Conservation (phyloP, 139 green algal species). For the Chlamydomonas sp. region DNA sequence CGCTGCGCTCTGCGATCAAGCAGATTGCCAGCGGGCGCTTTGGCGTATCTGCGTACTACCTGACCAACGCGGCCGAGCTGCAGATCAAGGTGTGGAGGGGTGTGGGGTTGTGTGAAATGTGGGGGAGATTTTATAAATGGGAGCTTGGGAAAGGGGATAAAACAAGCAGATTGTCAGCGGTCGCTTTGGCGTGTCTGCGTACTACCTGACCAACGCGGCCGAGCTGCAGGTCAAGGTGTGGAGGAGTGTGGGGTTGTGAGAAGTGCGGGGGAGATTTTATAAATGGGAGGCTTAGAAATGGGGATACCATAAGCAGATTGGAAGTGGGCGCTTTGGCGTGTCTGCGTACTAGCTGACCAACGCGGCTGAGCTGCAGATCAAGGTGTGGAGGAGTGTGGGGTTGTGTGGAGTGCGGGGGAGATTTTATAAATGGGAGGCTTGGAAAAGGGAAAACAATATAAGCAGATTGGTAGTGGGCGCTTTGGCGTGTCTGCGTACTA, state of each 20-base stretch:
- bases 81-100: slow-evolving; percentile 59
- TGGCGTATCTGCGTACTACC: slow-evolving; percentile 87
- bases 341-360: slow-evolving; percentile 91
- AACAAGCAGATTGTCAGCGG: slow-evolving; percentile 57
- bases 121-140: slow-evolving; percentile 2
- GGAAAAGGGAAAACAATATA: background rate
- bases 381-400: slow-evolving; percentile 51
- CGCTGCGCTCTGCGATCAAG: slow-evolving; percentile 63
- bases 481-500: no score
- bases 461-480: no score
- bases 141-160: background rate
- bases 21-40: slow-evolving; percentile 80
- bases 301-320: slow-evolving; percentile 50
- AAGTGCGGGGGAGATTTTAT: no score
- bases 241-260: slow-evolving; percentile 56
- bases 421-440: background rate
- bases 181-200: slow-evolving; percentile 81
- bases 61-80: slow-evolving; percentile 91
- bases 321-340: slow-evolving; percentile 85
- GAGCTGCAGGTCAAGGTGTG: slow-evolving; percentile 69
- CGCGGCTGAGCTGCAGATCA: slow-evolving; percentile 83
- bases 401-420: no score
- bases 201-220: slow-evolving; percentile 93
- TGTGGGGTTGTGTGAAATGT: no score
- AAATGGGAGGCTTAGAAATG: background rate